Evolutionary conservation across 78 protist genomes (phyloP), one percentile per base, ranked within the genome.

Genomic region (Planoprotostelium fungivorum): DNA sequence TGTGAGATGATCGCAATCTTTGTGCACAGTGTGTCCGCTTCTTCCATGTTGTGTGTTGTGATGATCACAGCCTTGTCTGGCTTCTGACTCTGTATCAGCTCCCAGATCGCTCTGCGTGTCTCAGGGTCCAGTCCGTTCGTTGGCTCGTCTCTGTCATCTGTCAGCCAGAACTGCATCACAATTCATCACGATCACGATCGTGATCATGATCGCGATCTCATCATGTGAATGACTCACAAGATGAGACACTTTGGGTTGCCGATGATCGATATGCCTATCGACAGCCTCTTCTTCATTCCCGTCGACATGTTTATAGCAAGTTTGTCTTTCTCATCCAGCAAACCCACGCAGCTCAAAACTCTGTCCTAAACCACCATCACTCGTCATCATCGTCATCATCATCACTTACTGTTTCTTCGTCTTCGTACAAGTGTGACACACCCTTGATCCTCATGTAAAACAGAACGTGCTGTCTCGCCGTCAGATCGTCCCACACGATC

Each of bases 1-100:
- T 87, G 85, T 36, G 91, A 16, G 97, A 98, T 97, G 92, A 98
- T 97, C 87, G 93, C 97, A 38, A 98, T 94, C 84, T 93, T 38
- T 83, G 96, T 95, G 87, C 98, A 96, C 36, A 97, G 90, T 37
- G 91, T 91, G 51, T 97, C 97, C 16, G 94, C 96, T 89, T 97
- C 98, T 84, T 95, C 97, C 97, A 97, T 97, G 34, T 94, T 92
- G 89, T 97, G 98, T 63, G 97, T 91, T 29, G 94, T 94, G 38
- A 96, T 51, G 87, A 95, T 83, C 37, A 95, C 86, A 5, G 89
- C 83, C 63, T 92, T 1, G 84, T 83, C 89, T 36, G n/a, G 31
- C 83, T 90, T 95, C 39, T 87, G 37, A 39, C 51, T 28, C 25
- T 63, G 63, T 0, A 97, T 35, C 23, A 95, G 38, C 34, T 88